These are phyloP conservation scores for Betula pendula DNA, from an alignment of 306 rosid genomes.

Conservation along the genomic window DNA sequence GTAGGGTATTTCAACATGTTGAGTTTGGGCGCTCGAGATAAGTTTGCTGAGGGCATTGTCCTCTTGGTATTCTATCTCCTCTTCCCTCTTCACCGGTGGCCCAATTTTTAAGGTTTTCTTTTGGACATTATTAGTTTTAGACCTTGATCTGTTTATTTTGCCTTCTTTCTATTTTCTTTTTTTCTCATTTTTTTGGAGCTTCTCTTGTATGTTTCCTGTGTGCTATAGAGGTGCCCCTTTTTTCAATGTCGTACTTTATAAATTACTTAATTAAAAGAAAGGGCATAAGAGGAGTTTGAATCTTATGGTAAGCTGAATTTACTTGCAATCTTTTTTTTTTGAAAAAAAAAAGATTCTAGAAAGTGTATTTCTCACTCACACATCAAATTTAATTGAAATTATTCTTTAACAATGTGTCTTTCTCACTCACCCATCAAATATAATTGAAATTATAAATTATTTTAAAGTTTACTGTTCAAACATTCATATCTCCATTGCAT, in stretches of 20 bases:
- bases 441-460: no score
- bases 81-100: no score
- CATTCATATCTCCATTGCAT: background rate
- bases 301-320: background rate
- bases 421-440: background rate
- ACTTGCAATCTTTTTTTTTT: no score
- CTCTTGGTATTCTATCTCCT: no score
- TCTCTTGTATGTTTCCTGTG: background rate
- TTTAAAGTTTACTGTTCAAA: background rate
- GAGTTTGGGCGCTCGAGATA: no score
- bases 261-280: no score
- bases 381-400: no score
- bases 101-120: no score
- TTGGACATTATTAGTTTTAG: background rate
- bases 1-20: no score
- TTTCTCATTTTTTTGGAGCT: background rate
- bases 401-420: background rate
- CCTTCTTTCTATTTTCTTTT: no score
- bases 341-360: background rate
- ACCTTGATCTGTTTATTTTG: background rate
- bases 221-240: background rate
- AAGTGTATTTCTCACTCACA: background rate
- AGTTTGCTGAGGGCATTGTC: no score
- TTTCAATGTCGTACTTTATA: background rate
- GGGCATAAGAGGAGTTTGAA: background rate